Evolutionary conservation across 164 flowering plant genomes (phyloP).

Genomic region (Nymphaea thermarum): DNA sequence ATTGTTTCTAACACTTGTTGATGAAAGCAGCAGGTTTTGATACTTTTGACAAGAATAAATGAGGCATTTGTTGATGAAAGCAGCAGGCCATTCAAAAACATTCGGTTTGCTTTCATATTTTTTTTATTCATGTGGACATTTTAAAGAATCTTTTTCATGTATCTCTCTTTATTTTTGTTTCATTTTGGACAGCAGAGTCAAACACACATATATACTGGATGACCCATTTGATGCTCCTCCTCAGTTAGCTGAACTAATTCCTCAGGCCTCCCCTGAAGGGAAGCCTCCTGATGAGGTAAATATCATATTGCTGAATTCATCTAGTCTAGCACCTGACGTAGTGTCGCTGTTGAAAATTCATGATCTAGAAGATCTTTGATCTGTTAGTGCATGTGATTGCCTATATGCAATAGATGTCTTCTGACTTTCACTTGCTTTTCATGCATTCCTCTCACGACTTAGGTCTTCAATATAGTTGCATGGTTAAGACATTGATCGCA

Average conservation of each 20-base stretch:
- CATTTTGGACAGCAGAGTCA: slow-evolving; percentile 40
- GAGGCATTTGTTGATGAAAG: slow-evolving; percentile 90
- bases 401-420: no score
- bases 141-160: not conserved
- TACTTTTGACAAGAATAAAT: slow-evolving; percentile 72
- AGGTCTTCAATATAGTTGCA: no score
- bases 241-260: slow-evolving; percentile 58
- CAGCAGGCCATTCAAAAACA: slow-evolving; percentile 74
- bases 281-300: slow-evolving; percentile 76
- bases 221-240: slow-evolving; percentile 97
- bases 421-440: not conserved
- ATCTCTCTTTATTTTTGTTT: no score
- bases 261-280: slow-evolving; percentile 90
- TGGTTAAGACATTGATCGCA: no score
- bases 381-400: not conserved
- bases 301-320: not conserved
- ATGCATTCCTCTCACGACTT: not conserved
- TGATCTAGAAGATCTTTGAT: not conserved
- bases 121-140: not conserved
- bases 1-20: slow-evolving; percentile 15
- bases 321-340: not conserved
- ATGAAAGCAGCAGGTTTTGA: slow-evolving; percentile 88
- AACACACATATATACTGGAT: slow-evolving; percentile 78
- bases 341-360: not conserved
- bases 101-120: slow-evolving; percentile 32